Base-by-base conservation (phyloP, 257 asterid genomes). In the Solanum lycopersicoides region DNA sequence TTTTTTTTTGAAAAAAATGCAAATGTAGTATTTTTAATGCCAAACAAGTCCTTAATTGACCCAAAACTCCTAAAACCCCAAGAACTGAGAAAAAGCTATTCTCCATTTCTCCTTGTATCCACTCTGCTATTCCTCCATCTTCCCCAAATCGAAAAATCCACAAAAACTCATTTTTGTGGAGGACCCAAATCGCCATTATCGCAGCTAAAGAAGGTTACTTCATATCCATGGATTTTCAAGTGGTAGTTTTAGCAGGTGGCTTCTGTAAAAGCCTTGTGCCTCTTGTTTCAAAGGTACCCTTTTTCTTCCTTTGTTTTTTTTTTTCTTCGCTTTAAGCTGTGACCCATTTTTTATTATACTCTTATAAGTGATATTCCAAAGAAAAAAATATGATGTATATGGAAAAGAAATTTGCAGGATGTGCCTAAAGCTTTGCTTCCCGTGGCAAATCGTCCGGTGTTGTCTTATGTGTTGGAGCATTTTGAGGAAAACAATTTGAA, bases 241-340 rank as follows among this genome's bases (percentile, higher is more conserved):
- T 93, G 21, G 97, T 97, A 79, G 99, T 97, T 10, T 92, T 97
- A 84, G 99, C 98, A 0, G 99, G 99, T 84, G 99, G 99, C 86
- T 94, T 92, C 89, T 94, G 97, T 25, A 96, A 94, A 92, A 87
- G 92, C 79, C 95, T 97, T 25, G 94, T 92, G 37, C 99, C 99
- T 87, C 97, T 97, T 53, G 98, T 95, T 86, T 97, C 99, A 83
- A 94, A 94, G 99, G 99, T 92, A 30, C 82, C 75, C 60, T 23
- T 18, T 53, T 39, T 0, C 8, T 5, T 5, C 32, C 9, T 63
- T 18, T 68, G 12, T 63, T 23, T 3, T 16, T 3, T 65, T 9
- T 20, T 59, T 12, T 35, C 9, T 44, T 82, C 12, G 39, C 63
- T 15, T 44, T 32, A 23, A 7, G 41, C 34, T 12, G 12, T 76